Base-by-base conservation (phyloP, 1,284 basidiomycete species). In the Pseudomicrostroma phylloplanum region DNA sequence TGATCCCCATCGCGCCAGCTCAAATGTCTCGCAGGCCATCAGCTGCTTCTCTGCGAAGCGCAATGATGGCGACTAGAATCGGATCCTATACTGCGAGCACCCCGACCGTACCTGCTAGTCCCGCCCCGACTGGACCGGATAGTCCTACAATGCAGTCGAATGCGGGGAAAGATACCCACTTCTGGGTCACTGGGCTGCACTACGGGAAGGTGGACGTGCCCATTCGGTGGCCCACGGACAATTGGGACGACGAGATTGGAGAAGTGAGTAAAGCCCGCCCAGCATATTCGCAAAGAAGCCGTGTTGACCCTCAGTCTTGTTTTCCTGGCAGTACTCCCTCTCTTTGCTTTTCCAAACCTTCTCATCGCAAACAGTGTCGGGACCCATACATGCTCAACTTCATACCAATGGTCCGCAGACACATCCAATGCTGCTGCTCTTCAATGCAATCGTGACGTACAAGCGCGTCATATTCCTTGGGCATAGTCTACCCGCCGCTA, bases 401-500 rank as follows among this genome's bases (percentile, higher is more conserved):
- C 93, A 96, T 77, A 91, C 91, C 0, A 92, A 89, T 70, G 94
- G 94, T 57, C 82, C 85, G n/a, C 82, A 85, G 62, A 97, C 94
- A 0, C 91, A 92, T 74, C 92, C 93, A 0, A 87, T 98, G 71
- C 92, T 94, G 63, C 84, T 97, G 51, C 85, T 98, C 12, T 92
- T 96, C 83, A 97, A 97, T 78, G 93, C 93, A 0, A 85, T 98
- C 62, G 83, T 96, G 25, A 93, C 93, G 0, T 87, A 90, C 62
- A 96, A 97, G 75, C 87, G 93, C 15, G 88, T 97, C 69, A 88
- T 98, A 68, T 96, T 98, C 81, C 82, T 96, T 49, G 92, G 92
- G 0, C 88, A 93, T 74, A 88, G 86, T 67, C 89, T 75, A 56
- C 80, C 80, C 11, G 79, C 92, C 9, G 88, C 89, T 25, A 86